Evolutionary conservation across 495 filamentous ascomycete species (phyloP).

Genomic region (Geopyxis carbonaria): DNA sequence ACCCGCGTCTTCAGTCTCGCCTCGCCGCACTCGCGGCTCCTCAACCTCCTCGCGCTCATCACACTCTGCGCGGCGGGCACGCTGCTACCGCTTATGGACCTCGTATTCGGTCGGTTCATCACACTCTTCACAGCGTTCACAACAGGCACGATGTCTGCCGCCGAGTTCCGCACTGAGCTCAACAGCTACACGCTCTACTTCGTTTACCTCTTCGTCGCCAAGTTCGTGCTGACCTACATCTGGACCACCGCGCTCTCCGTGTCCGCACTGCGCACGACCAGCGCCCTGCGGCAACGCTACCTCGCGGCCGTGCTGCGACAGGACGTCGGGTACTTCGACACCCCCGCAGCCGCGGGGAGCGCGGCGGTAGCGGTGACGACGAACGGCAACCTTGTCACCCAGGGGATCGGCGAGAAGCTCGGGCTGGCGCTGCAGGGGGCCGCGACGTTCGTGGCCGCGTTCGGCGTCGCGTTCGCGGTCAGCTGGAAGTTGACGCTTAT

Average conservation of each 20-base stretch:
- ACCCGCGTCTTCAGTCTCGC: no score
- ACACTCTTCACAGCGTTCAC: constrained; percentile 26
- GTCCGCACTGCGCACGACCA: constrained; percentile 24
- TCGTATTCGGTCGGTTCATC: constrained; percentile 27
- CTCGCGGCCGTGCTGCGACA: constrained; percentile 17
- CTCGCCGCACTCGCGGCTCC: no score
- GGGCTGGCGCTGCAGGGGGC: constrained; percentile 23
- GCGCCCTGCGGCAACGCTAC: constrained; percentile 19
- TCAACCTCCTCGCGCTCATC: constrained; percentile 13
- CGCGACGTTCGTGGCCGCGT: constrained; percentile 26
- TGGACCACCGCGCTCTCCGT: constrained; percentile 22
- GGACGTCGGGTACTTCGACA: constrained; percentile 26
- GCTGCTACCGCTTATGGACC: constrained; percentile 22
- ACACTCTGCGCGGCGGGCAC: constrained; percentile 17
- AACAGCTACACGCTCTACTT: constrained; percentile 17
- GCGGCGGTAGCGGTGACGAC: constrained; percentile 9
- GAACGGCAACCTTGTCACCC: constrained; percentile 20
- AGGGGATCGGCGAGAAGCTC: constrained; percentile 23
- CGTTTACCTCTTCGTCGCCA: constrained; percentile 30
- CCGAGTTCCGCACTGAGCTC: constrained; percentile 19
- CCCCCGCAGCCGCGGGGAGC: neutral
- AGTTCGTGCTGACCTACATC: constrained; percentile 24
- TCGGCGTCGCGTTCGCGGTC: constrained; percentile 27
- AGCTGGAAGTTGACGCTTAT: constrained; percentile 30
- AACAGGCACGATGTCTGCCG: constrained; percentile 14